Percentiles rank a stretch among this genome's conserved stretches.
phyloP scores from a whole-genome alignment of 2,329 filamentous ascomycete genomes.

The Balansia obtecta region DNA sequence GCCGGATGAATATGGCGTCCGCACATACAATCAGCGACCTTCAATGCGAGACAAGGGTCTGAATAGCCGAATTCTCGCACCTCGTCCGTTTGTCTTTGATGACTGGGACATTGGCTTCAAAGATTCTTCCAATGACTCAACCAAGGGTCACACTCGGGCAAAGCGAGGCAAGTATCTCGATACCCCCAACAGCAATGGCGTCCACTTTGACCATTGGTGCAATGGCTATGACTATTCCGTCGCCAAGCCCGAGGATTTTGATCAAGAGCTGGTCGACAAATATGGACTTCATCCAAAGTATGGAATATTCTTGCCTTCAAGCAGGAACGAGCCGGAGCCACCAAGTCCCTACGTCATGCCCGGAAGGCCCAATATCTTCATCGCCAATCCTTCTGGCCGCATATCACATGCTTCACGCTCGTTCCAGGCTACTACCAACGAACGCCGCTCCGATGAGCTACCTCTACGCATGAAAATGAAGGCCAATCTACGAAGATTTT shows the following conservation, averaged over 20 bases:
- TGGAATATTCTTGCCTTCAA: constrained; percentile 38
- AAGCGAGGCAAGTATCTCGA: constrained; percentile 42
- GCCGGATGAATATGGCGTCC: constrained; percentile 40
- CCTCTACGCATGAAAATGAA: constrained; percentile 23
- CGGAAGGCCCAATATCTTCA: constrained; percentile 35
- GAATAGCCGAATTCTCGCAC: constrained; percentile 40
- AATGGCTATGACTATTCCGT: constrained; percentile 39
- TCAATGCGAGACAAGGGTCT: constrained; percentile 28
- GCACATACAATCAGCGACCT: constrained; percentile 29
- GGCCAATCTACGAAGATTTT: constrained; percentile 24
- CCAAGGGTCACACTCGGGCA: constrained; percentile 38
- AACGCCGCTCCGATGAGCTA: constrained; percentile 20
- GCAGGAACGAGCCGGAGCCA: constrained; percentile 30
- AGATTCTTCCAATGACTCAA: constrained; percentile 43
- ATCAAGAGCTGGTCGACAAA: constrained; percentile 35
- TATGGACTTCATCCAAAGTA: constrained; percentile 39
- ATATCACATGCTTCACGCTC: constrained; percentile 37
- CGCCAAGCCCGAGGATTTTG: constrained; percentile 36
- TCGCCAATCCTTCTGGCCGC: constrained; percentile 33
- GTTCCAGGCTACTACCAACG: constrained; percentile 22
- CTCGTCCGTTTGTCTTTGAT: constrained; percentile 34
- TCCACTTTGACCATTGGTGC: constrained; percentile 42
- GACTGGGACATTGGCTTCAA: constrained; percentile 46
- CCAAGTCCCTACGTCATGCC: constrained; percentile 29
- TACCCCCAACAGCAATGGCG: constrained; percentile 38